These are phyloP conservation scores for Populus simonii DNA, from an alignment of 345 rosid species.

Conservation along the genomic window DNA sequence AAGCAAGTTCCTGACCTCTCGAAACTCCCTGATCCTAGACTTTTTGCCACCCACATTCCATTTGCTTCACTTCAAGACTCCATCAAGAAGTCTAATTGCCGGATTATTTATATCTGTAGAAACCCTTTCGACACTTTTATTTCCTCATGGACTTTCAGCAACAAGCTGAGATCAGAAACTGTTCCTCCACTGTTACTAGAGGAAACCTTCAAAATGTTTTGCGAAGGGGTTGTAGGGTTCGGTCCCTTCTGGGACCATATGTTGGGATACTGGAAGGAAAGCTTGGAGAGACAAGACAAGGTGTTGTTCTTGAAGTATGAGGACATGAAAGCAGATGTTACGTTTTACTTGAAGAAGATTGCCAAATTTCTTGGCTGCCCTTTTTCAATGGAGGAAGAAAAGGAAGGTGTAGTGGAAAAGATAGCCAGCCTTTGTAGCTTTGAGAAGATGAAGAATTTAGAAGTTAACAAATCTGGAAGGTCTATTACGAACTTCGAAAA, in stretches of 20 bases:
- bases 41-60: conserved; percentile 25
- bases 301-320: conserved; percentile 37
- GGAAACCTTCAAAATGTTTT: conserved; percentile 35
- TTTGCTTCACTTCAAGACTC: conserved; percentile 10
- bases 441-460: conserved; percentile 17
- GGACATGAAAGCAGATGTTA: conserved; percentile 32
- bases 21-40: conserved; percentile 8
- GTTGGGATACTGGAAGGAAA: conserved; percentile 33
- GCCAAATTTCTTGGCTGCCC: conserved; percentile 15
- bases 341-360: conserved; percentile 21
- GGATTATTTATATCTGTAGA: conserved; percentile 20
- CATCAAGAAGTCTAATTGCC: conserved; percentile 11
- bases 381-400: conserved; percentile 16
- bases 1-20: conserved; percentile 13
- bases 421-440: conserved; percentile 22
- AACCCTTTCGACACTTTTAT: conserved; percentile 29
- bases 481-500: conserved; percentile 12
- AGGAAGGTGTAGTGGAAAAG: conserved; percentile 4
- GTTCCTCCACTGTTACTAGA: conserved; percentile 17
- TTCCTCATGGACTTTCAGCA: conserved; percentile 24
- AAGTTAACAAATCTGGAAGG: conserved; percentile 19
- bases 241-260: conserved; percentile 46
- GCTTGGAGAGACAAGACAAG: conserved; percentile 24
- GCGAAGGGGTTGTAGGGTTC: conserved; percentile 26
- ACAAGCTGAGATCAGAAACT: conserved; percentile 16